These are phyloP conservation scores for Polygonum aviculare DNA, from an alignment of 148 eudicot genomes.

Conservation along the genomic window DNA sequence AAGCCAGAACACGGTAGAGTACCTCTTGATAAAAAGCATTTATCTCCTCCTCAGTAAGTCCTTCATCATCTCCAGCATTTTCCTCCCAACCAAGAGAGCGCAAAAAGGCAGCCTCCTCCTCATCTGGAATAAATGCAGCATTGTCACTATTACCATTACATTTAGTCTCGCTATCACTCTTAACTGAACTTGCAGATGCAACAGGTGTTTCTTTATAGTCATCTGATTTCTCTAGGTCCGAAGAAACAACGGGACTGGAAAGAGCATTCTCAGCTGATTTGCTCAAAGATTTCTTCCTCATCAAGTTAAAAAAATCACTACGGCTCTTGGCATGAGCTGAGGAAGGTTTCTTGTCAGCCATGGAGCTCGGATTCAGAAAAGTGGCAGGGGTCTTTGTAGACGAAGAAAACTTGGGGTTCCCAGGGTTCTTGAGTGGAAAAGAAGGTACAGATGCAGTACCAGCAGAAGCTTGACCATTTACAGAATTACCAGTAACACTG, in stretches of 20 bases:
- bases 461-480: conserved; percentile 29
- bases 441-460: conserved; percentile 27
- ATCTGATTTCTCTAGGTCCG: conserved; percentile 26
- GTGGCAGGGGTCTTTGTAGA: conserved; percentile 20
- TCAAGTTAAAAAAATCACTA: conserved; percentile 66
- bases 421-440: conserved; percentile 31
- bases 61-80: conserved; percentile 70
- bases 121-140: conserved; percentile 42
- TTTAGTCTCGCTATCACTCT: conserved; percentile 28
- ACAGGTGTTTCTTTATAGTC: conserved; percentile 24
- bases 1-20: conserved; percentile 10
- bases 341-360: conserved; percentile 48
- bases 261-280: conserved; percentile 19
- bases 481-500: conserved; percentile 24
- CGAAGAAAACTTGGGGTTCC: conserved; percentile 21
- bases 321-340: conserved; percentile 62
- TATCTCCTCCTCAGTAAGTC: conserved; percentile 94
- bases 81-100: conserved; percentile 93
- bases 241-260: conserved; percentile 24
- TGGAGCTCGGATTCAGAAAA: conserved; percentile 22
- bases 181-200: conserved; percentile 20
- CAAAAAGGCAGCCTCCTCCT: conserved; percentile 75
- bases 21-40: conserved; percentile 67
- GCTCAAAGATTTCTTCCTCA: conserved; percentile 64
- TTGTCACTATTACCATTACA: conserved; percentile 28